Conservation (phyloP, 768 basidiomycete genomes). For the Solioccasus polychromus region DNA sequence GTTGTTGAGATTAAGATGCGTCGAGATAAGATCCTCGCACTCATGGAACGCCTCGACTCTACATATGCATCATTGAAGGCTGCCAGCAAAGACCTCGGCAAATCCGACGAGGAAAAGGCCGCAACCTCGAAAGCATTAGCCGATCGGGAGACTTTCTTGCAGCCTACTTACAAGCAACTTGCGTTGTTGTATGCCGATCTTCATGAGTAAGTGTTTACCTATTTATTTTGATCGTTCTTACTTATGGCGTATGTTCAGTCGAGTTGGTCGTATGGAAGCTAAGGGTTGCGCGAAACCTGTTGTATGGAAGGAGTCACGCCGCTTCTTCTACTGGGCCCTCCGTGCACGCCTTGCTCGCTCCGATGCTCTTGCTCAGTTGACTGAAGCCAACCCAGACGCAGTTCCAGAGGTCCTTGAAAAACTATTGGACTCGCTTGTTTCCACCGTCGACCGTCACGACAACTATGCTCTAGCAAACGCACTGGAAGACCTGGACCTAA, state of each 20-base stretch:
- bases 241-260: conserved; percentile 47
- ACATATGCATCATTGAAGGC: conserved; percentile 79
- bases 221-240: neutral
- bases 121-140: conserved; percentile 65
- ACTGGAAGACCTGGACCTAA: conserved; percentile 70
- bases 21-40: conserved; percentile 80
- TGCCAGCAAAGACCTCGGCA: conserved; percentile 71
- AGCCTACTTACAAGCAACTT: conserved; percentile 91
- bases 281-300: conserved; percentile 89
- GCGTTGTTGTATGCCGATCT: conserved; percentile 94
- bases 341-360: conserved; percentile 78
- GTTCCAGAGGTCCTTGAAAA: conserved; percentile 63
- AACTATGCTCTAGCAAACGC: conserved; percentile 58
- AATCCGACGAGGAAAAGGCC: conserved; percentile 72
- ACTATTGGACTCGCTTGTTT: conserved; percentile 61
- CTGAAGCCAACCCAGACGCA: conserved; percentile 69
- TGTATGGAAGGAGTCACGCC: conserved; percentile 85
- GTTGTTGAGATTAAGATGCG: conserved; percentile 98
- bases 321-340: conserved; percentile 92
- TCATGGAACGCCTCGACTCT: conserved; percentile 93
- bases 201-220: conserved; percentile 69
- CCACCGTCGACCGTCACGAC: conserved; percentile 48
- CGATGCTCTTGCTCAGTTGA: conserved; percentile 57
- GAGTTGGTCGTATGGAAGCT: conserved; percentile 94
- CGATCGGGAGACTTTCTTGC: conserved; percentile 73